Evolutionary conservation across 345 rosid genomes (phyloP).

Genomic region (Abelmoschus esculentus): DNA sequence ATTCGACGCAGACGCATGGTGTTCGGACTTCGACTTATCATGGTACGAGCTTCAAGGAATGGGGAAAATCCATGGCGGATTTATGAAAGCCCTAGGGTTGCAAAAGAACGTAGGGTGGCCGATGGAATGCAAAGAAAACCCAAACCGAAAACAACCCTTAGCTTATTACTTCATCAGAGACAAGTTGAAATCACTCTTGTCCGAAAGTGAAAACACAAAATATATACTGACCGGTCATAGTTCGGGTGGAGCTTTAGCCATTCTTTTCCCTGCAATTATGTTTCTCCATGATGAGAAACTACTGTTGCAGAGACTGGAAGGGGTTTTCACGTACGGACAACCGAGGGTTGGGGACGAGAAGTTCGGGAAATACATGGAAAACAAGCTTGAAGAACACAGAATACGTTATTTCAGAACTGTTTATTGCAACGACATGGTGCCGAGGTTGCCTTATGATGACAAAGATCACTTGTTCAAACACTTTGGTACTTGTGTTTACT

Average conservation of each 20-base stretch:
- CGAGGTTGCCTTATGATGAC: conserved; percentile 65
- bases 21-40: conserved; percentile 62
- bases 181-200: conserved; percentile 25
- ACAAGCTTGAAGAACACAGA: conserved; percentile 25
- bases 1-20: conserved; percentile 59
- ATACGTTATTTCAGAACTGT: conserved; percentile 51
- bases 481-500: conserved; percentile 57
- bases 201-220: conserved; percentile 28
- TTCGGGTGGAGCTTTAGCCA: conserved; percentile 72
- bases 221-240: conserved; percentile 63
- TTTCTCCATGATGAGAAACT: conserved; percentile 38
- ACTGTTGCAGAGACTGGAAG: conserved; percentile 48
- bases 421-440: conserved; percentile 57
- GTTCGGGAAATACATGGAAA: conserved; percentile 53
- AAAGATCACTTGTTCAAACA: conserved; percentile 63
- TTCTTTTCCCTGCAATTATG: conserved; percentile 49
- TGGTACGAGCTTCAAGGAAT: conserved; percentile 57
- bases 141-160: conserved; percentile 16
- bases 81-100: conserved; percentile 73
- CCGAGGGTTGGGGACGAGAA: conserved; percentile 68
- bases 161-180: conserved; percentile 60
- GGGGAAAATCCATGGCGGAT: conserved; percentile 71
- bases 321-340: conserved; percentile 68
- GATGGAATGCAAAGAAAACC: conserved; percentile 17
- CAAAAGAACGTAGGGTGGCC: conserved; percentile 61